Evolutionary conservation across 768 basidiomycete genomes (phyloP).

Genomic region (Collybia sordida): DNA sequence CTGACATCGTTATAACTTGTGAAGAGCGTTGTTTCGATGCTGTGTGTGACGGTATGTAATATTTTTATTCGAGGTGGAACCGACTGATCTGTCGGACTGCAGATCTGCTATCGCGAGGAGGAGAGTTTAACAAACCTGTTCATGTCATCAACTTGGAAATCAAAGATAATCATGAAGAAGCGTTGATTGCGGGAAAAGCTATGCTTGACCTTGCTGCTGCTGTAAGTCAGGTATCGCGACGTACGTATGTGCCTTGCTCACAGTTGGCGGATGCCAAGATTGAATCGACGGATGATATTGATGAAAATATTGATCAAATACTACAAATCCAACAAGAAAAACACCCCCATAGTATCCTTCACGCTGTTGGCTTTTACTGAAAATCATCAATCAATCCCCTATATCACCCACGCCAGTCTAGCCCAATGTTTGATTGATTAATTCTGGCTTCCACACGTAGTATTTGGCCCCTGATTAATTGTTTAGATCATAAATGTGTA

Average conservation of each 20-base stretch:
- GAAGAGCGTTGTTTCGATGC: slow-evolving; percentile 99
- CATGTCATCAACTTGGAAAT: slow-evolving; percentile 98
- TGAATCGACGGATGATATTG: slow-evolving; percentile 81
- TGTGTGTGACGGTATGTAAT: slow-evolving; percentile 86
- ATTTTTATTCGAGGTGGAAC: slow-evolving; percentile 4
- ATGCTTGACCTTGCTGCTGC: slow-evolving; percentile 89
- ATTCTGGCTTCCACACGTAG: not conserved
- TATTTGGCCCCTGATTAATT: not conserved
- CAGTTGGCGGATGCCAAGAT: slow-evolving; percentile 51
- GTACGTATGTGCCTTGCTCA: not conserved
- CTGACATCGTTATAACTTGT: slow-evolving; percentile 98
- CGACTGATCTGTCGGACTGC: not conserved
- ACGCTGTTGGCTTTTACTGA: slow-evolving; percentile 91
- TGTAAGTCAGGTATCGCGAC: slow-evolving; percentile 46
- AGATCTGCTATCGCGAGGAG: slow-evolving; percentile 87
- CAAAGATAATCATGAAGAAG: slow-evolving; percentile 99
- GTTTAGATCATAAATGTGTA: not conserved
- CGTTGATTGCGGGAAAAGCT: slow-evolving; percentile 91
- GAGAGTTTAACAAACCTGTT: slow-evolving; percentile 91
- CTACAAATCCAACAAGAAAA: slow-evolving; percentile 82
- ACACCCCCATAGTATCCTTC: slow-evolving; percentile 89
- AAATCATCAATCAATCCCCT: not conserved
- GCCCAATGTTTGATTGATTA: not conserved
- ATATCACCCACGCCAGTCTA: not conserved
- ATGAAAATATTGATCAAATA: slow-evolving; percentile 88